A percentile compares a stretch with the other conserved stretches of the same genome.
Conservation (phyloP, 257 asterid genomes). For the Fraxinus americana region DNA sequence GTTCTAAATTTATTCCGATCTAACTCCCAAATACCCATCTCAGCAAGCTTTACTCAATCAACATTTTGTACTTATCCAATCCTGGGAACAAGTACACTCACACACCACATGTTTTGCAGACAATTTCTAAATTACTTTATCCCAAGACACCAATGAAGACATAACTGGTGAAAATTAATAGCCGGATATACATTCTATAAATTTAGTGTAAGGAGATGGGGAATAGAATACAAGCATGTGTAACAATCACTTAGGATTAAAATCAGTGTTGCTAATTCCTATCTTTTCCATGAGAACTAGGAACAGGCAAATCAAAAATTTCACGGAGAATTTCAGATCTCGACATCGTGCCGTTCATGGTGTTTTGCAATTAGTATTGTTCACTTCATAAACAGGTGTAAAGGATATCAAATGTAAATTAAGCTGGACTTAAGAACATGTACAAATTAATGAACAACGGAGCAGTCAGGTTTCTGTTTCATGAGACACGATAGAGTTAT, state of each 20-base stretch:
- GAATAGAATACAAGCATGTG: not conserved
- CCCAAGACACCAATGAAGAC: not conserved
- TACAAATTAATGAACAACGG: not conserved
- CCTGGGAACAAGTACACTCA: not conserved
- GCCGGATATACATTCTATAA: not conserved
- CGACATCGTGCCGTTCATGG: no score
- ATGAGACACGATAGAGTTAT: not conserved
- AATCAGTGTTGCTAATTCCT: not conserved
- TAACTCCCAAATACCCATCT: not conserved
- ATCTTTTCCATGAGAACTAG: no score
- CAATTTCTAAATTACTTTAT: not conserved
- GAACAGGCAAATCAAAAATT: no score
- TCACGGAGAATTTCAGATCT: no score
- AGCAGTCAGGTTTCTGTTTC: not conserved
- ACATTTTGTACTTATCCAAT: not conserved
- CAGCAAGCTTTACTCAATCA: not conserved
- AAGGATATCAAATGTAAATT: conserved; percentile 1
- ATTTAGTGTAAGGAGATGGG: not conserved
- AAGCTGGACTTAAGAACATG: conserved; percentile 7
- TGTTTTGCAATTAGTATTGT: no score
- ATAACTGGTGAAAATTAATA: not conserved
- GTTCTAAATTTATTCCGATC: not conserved
- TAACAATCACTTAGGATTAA: not conserved
- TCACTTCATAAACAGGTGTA: conserved; percentile 4
- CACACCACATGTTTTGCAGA: not conserved